Conservation (phyloP, 2,329 filamentous ascomycete species). For the Plectosphaerella sp. region DNA sequence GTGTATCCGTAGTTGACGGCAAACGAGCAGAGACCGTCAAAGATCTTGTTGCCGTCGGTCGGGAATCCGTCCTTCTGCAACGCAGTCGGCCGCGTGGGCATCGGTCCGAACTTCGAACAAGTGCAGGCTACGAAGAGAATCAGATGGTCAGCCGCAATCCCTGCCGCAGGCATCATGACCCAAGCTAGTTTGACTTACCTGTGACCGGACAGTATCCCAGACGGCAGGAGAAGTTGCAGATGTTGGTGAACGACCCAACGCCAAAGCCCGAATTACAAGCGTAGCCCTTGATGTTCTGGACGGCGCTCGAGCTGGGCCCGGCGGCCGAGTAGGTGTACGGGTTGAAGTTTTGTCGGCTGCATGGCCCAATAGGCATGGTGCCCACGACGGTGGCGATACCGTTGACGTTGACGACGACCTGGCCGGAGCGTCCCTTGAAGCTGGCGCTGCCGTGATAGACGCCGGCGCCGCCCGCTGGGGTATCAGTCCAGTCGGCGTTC, state of each 20-base stretch:
- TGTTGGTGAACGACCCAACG: slow-evolving; percentile 20
- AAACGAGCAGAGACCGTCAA: slow-evolving; percentile 38
- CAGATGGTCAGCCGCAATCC: too few species aligned
- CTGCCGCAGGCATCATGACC: too few species aligned
- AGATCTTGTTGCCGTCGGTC: slow-evolving; percentile 23
- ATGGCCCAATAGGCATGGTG: slow-evolving; percentile 3
- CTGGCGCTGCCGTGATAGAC: slow-evolving; percentile 23
- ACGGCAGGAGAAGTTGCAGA: slow-evolving; percentile 24
- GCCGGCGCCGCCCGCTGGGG: slow-evolving; percentile 19
- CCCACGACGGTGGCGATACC: neutral
- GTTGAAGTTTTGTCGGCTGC: slow-evolving; percentile 11
- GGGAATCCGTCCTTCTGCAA: slow-evolving; percentile 7
- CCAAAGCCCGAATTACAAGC: slow-evolving; percentile 20
- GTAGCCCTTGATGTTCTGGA: neutral
- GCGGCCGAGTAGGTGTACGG: neutral
- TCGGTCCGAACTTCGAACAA: slow-evolving; percentile 21
- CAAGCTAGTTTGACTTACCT: neutral
- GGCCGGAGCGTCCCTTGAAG: slow-evolving; percentile 17
- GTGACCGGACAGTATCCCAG: slow-evolving; percentile 21
- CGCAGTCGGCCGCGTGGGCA: neutral
- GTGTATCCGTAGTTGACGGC: slow-evolving; percentile 32
- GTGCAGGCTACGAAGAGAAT: slow-evolving; percentile 20
- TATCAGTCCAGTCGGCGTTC: slow-evolving; percentile 14
- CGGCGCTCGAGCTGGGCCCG: too few species aligned
- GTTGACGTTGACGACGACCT: slow-evolving; percentile 15